A percentile compares a stretch with the other conserved stretches of the same genome.
Evolutionary conservation across 2,329 filamentous ascomycete species (phyloP).

Genomic region (Fusarium duplospermum): DNA sequence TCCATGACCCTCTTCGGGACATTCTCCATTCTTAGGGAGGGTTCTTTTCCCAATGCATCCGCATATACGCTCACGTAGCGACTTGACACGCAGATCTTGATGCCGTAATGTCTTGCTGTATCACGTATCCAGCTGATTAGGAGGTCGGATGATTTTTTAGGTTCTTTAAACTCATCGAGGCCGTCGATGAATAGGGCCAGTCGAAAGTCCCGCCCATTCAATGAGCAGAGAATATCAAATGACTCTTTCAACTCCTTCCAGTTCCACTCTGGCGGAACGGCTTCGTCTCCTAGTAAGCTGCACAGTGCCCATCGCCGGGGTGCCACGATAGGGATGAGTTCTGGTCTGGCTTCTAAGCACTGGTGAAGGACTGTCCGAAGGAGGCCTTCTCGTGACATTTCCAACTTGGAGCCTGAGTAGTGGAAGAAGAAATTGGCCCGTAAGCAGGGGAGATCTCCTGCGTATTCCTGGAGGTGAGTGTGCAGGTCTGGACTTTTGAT

Average conservation of each 20-base stretch:
- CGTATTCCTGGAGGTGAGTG: neutral
- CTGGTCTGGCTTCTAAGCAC: neutral
- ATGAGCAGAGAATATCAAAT: neutral
- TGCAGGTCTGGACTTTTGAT: neutral
- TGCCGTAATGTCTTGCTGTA: neutral
- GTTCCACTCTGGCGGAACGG: neutral
- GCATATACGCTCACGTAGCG: neutral
- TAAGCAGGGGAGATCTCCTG: neutral
- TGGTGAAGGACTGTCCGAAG: neutral
- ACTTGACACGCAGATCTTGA: neutral
- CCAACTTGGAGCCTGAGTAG: neutral
- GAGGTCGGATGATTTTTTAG: neutral
- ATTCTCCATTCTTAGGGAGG: neutral
- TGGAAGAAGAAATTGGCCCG: neutral
- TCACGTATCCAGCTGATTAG: neutral
- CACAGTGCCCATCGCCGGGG: neutral
- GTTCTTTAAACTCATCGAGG: neutral
- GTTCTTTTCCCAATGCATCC: neutral
- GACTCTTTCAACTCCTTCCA: neutral
- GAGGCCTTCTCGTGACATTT: neutral
- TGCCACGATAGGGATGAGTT: neutral
- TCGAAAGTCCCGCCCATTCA: neutral
- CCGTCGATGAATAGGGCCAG: neutral
- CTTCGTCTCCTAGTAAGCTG: neutral
- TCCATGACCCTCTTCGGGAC: neutral